Percentiles rank a stretch among this genome's conserved stretches.
Conservation (phyloP, 108 stramenopile genomes). For the Fistulifera pelliculosa region DNA sequence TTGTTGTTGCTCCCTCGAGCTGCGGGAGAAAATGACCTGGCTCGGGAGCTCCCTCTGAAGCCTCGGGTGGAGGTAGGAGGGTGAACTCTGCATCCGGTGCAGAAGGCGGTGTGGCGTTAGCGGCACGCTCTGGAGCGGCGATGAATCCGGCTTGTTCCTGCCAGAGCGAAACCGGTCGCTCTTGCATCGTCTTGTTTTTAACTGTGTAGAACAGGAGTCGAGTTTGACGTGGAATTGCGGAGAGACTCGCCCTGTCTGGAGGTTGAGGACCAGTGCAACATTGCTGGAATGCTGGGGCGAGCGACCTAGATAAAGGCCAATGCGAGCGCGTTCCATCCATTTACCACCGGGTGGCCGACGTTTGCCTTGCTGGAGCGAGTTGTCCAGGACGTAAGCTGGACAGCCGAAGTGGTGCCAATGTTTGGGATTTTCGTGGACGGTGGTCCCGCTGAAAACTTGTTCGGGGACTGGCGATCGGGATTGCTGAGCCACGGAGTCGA, state of each 20-base stretch:
- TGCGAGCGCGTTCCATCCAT: constrained; percentile 17
- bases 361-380: not conserved
- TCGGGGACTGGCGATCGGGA: not conserved
- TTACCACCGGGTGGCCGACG: constrained; percentile 15
- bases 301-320: constrained; percentile 23
- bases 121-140: not conserved
- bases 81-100: not conserved
- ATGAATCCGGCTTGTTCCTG: constrained; percentile 4
- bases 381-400: constrained; percentile 5
- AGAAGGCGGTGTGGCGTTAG: not conserved
- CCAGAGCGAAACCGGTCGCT: constrained; percentile 10
- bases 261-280: constrained; percentile 15
- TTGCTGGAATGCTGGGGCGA: constrained; percentile 13
- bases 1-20: no score
- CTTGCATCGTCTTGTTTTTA: not conserved
- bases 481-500: constrained; percentile 5
- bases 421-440: not conserved
- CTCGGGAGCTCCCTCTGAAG: constrained; percentile 8
- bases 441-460: constrained; percentile 10
- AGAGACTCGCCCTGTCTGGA: constrained; percentile 17
- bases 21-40: not conserved
- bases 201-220: constrained; percentile 15
- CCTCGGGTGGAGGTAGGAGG: not conserved
- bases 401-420: constrained; percentile 26
- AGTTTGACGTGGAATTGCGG: constrained; percentile 25